These are phyloP conservation scores for Neobulgaria alba DNA, from an alignment of 2,329 filamentous ascomycete genomes.

Conservation along the genomic window DNA sequence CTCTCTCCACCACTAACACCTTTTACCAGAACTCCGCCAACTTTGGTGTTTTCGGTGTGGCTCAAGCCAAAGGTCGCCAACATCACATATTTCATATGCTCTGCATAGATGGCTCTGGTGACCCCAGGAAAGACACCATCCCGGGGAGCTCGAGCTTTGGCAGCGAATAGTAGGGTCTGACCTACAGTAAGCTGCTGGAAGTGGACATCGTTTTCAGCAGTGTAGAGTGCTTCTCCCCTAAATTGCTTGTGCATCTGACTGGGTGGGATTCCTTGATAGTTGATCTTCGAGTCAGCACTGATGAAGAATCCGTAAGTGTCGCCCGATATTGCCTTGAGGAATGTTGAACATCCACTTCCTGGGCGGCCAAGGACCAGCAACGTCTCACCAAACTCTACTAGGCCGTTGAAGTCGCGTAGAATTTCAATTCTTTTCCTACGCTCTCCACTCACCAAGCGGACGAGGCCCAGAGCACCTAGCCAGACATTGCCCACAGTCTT, in stretches of 20 bases:
- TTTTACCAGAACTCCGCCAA: slow-evolving; percentile 59
- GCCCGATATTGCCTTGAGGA: slow-evolving; percentile 46
- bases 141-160: slow-evolving; percentile 57
- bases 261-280: slow-evolving; percentile 53
- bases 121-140: slow-evolving; percentile 32
- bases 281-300: slow-evolving; percentile 40
- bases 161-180: slow-evolving; percentile 63
- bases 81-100: slow-evolving; percentile 40
- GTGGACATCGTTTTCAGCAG: slow-evolving; percentile 60
- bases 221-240: slow-evolving; percentile 59
- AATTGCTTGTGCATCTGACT: slow-evolving; percentile 42
- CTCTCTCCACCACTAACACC: slow-evolving; percentile 63
- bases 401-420: slow-evolving; percentile 51
- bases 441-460: slow-evolving; percentile 42
- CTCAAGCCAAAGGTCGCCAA: slow-evolving; percentile 64
- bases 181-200: slow-evolving; percentile 70
- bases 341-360: slow-evolving; percentile 49
- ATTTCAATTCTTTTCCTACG: slow-evolving; percentile 43
- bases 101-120: slow-evolving; percentile 40
- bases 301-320: slow-evolving; percentile 49
- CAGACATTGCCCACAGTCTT: slow-evolving; percentile 27
- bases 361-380: slow-evolving; percentile 59
- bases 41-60: slow-evolving; percentile 61
- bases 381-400: slow-evolving; percentile 55
- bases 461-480: slow-evolving; percentile 38